Evolutionary conservation across 2,329 filamentous ascomycete genomes (phyloP), one percentile per base, ranked within the genome.

Genomic region (Penicillium sp.): DNA sequence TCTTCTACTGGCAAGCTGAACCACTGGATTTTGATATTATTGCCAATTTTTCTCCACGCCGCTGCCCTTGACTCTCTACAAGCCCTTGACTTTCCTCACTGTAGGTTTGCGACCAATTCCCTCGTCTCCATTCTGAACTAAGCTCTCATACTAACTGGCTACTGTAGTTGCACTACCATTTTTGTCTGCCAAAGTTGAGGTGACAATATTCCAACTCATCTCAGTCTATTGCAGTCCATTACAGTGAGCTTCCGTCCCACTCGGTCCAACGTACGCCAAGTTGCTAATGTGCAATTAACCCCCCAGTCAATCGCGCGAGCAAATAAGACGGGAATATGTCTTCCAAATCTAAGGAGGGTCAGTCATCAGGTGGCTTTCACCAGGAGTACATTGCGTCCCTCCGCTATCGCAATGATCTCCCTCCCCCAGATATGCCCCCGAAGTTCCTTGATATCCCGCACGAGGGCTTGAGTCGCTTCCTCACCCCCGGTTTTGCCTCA

Each of bases 341-440:
- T 52, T 64, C 74, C 46, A 75, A 75, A 51, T 66, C 70, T 4
- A 75, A 75, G 54, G 71, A 73, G 48, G 61, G 63, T 47, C 68
- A 69, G 64, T 70, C 72, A 55, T 68, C 72, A 25, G 73, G 72
- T 61, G 66, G 72, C 57, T 86, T 85, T 66, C 91, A 96, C 71
- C 94, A 99, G 77, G 94, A 99, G 76, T 97, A 97, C 77, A 96
- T 99, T 71, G 93, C 92, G 60, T 89, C 92, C 67, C 90, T 97
- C 69, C 86, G 94, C 75, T 99, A 95, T 75, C 91, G 91, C 68
- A 99, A 99, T 84, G 88, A 91, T 65, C 86, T 99, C 16, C 94
- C 94, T 61, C 92, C 94, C 60, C 94, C 94, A 52, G 91, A 93
- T 52, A 91, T 92, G 70, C 91, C 93, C 1, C 94, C 94, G 1